Conservation (phyloP, 176 grass and related monocot species). For the Carex pumila region DNA sequence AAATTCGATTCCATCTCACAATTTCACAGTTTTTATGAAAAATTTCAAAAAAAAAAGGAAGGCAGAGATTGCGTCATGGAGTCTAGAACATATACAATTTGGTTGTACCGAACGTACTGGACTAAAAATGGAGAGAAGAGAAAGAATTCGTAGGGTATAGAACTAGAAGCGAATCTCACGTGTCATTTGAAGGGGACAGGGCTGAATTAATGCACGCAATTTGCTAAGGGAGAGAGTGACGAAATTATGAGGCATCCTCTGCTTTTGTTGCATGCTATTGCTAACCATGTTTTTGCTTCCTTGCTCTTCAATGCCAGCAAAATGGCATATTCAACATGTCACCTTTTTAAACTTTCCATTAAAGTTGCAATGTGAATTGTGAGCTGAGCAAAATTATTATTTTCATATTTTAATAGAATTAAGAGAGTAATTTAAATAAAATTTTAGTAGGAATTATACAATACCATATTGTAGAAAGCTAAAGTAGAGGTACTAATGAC, state of each 20-base stretch:
- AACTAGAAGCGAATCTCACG: constrained; percentile 4
- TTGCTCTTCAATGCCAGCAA: not conserved
- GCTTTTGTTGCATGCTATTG: constrained; percentile 6
- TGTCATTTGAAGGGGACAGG: constrained; percentile 9
- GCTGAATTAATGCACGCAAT: constrained; percentile 16
- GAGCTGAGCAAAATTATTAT: not conserved
- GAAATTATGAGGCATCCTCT: constrained; percentile 24
- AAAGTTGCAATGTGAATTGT: not conserved
- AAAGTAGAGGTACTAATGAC: too few species aligned
- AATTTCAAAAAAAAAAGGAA: too few species aligned
- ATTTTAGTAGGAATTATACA: not conserved
- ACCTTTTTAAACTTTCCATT: not conserved
- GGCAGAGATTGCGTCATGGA: too few species aligned
- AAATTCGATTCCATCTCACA: too few species aligned
- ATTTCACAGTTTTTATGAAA: too few species aligned
- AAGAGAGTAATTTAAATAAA: not conserved
- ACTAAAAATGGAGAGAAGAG: not conserved
- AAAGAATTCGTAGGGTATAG: not conserved
- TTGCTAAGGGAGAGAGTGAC: constrained; percentile 14
- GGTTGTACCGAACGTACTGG: not conserved
- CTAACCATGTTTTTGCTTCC: not conserved
- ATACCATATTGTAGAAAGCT: too few species aligned
- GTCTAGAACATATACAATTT: not conserved
- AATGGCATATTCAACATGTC: not conserved
- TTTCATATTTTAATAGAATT: too few species aligned